Evolutionary conservation across 805 yeast species (phyloP), one percentile per base, ranked within the genome.

Genomic region (Citeromyces matritensis): DNA sequence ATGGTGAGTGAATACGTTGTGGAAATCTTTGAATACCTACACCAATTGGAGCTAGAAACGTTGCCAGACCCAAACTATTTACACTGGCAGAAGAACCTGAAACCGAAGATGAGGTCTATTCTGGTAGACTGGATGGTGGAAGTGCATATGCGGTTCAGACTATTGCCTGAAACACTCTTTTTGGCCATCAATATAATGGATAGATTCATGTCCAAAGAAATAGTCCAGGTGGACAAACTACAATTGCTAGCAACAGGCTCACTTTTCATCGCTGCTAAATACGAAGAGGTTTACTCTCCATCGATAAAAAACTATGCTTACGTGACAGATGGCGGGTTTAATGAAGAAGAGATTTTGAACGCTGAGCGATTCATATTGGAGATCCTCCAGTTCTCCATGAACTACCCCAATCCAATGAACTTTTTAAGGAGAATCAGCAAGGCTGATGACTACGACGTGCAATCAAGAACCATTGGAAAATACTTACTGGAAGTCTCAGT

Each of bases 121-220:
- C 58, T 85, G 36, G 83, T 85, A n/a, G 95, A 86, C 55, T 85
- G 96, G 96, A 62, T 85, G 41, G 83, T 83, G 8, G 93, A 83
- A 48, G 86, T 85, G 49, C 95, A 84, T 57, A 61, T 73, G 41
- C 68, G 82, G 49, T 85, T 85, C 54, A 67, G 86, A 40, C 64
- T 86, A 39, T 62, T 79, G 27, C 94, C 94, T 1, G 95, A 85
- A 53, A 82, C 94, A 6, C 64, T 86, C 35, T 81, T 72, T 45
- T 58, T 85, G 35, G 83, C 94, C 4, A 77, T 82, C 34, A 84
- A 83, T 53, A 55, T 82, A 33, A 77, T 85, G 82, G 96, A 86
- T 55, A 58, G 95, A 41, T 84, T 80, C 53, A 68, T 86, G 69
- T 70, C 85, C 6, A 57, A 64, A 33, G 84, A 79, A 44, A 62